phyloP scores from a whole-genome alignment of 2,329 filamentous ascomycete genomes.

The Pyricularia sp. region DNA sequence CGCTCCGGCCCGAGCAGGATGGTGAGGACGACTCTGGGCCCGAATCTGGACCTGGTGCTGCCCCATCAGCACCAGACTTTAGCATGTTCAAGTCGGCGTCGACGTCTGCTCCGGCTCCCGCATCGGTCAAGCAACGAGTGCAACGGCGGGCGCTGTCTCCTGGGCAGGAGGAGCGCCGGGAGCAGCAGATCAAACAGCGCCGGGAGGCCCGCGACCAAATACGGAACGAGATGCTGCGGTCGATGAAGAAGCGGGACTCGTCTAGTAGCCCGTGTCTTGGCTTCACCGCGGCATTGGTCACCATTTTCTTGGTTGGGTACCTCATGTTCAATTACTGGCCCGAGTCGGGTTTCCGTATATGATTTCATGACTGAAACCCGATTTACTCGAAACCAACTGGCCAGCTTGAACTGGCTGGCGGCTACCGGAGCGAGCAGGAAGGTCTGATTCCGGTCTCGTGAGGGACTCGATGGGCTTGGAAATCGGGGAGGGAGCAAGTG shows the following conservation, averaged over 20 bases:
- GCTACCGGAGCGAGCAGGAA: not conserved
- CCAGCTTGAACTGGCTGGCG: not conserved
- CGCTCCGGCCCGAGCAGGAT: not conserved
- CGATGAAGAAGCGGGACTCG: not conserved
- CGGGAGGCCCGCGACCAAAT: not conserved
- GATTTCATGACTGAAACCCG: not conserved
- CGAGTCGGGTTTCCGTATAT: not conserved
- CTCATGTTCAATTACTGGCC: slow-evolving; percentile 1
- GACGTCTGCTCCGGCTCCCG: not conserved
- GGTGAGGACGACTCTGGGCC: not conserved
- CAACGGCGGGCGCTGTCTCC: not conserved
- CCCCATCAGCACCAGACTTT: not conserved
- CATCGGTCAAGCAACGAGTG: not conserved
- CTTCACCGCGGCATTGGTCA: not conserved
- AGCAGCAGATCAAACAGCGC: not conserved
- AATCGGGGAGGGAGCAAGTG: no score
- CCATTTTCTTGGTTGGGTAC: not conserved
- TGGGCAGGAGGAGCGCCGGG: not conserved
- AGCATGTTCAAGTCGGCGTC: not conserved
- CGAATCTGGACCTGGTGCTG: not conserved
- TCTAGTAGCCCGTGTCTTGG: not conserved
- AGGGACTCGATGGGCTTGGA: not conserved
- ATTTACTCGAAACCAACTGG: not conserved
- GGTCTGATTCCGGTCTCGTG: not conserved
- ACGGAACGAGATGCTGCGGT: not conserved